A percentile compares a stretch with the other conserved stretches of the same genome.
These are phyloP conservation scores for Hemileccinum impolitum DNA, from an alignment of 768 basidiomycete genomes.

Conservation along the genomic window DNA sequence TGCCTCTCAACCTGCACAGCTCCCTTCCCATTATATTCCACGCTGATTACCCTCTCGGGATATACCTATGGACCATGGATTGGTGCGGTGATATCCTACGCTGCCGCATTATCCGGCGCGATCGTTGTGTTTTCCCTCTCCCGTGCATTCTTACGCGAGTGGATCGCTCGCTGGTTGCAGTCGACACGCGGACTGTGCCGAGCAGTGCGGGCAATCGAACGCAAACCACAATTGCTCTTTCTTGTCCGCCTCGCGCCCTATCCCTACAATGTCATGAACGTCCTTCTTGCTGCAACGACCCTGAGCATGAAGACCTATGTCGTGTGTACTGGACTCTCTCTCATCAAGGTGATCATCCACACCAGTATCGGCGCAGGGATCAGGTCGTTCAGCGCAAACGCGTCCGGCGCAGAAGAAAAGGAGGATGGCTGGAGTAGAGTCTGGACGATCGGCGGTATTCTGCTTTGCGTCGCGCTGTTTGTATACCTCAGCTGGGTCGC, in stretches of 20 bases:
- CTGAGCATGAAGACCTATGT: conserved; percentile 78
- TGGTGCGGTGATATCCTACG: conserved; percentile 84
- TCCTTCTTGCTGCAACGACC: conserved; percentile 81
- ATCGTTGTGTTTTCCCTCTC: conserved; percentile 80
- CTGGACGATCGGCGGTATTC: conserved; percentile 68
- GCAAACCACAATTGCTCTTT: conserved; percentile 83
- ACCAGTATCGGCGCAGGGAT: conserved; percentile 85
- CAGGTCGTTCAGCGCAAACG: conserved; percentile 66
- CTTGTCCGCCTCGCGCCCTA: conserved; percentile 91
- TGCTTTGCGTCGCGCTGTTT: conserved; percentile 70
- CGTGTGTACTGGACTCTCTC: conserved; percentile 73
- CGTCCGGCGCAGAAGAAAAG: conserved; percentile 31
- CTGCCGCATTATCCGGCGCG: conserved; percentile 81
- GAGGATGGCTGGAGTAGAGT: conserved; percentile 48
- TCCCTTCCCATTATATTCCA: conserved; percentile 89
- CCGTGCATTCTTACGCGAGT: conserved; percentile 65
- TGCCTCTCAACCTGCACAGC: conserved; percentile 47
- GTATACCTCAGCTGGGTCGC: conserved; percentile 81
- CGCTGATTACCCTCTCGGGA: conserved; percentile 86
- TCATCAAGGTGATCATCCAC: conserved; percentile 90
- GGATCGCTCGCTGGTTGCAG: conserved; percentile 70
- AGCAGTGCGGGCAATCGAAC: conserved; percentile 84
- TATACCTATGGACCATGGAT: conserved; percentile 86
- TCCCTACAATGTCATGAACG: conserved; percentile 94
- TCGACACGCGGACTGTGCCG: conserved; percentile 70